phyloP scores from a whole-genome alignment of 345 rosid species.

The Triadica sebifera region DNA sequence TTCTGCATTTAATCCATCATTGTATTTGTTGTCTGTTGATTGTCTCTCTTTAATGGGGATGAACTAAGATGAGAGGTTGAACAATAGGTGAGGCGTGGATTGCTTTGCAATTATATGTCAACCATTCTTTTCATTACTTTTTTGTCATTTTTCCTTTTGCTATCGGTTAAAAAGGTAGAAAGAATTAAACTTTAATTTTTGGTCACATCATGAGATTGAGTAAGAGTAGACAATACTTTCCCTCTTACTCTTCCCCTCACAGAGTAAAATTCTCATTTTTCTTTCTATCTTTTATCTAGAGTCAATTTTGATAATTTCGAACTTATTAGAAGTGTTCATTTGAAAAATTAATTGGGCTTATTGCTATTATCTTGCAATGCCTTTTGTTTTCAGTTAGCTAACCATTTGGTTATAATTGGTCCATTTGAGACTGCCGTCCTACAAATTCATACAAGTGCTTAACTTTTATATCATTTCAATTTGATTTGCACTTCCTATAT shows the following conservation, averaged over 20 bases:
- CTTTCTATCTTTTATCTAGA: slow-evolving; percentile 1
- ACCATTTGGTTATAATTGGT: background rate
- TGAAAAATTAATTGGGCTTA: slow-evolving; percentile 5
- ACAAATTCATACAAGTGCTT: background rate
- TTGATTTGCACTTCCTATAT: too few relatives aligned
- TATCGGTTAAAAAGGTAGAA: slow-evolving; percentile 39
- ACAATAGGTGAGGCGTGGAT: slow-evolving; percentile 39
- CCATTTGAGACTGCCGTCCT: background rate
- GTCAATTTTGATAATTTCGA: slow-evolving; percentile 1
- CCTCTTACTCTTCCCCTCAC: slow-evolving; percentile 54
- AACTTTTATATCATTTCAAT: background rate
- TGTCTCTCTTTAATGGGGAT: slow-evolving; percentile 8
- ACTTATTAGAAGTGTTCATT: slow-evolving; percentile 2
- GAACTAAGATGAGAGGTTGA: slow-evolving; percentile 43
- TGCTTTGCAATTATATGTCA: slow-evolving; percentile 39
- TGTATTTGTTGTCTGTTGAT: slow-evolving; percentile 29
- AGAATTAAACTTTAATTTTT: slow-evolving; percentile 33
- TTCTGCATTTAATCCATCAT: too few relatives aligned
- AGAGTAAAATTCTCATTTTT: slow-evolving; percentile 35
- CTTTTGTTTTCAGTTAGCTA: background rate
- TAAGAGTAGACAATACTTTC: slow-evolving; percentile 51
- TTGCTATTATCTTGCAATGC: slow-evolving; percentile 1
- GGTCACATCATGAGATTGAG: slow-evolving; percentile 47
- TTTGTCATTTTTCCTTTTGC: slow-evolving; percentile 24
- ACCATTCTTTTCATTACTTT: slow-evolving; percentile 1